A percentile compares a stretch with the other conserved stretches of the same genome.
These are phyloP conservation scores for Rugonectria rugulosa DNA, from an alignment of 2,329 filamentous ascomycete species.

Conservation along the genomic window DNA sequence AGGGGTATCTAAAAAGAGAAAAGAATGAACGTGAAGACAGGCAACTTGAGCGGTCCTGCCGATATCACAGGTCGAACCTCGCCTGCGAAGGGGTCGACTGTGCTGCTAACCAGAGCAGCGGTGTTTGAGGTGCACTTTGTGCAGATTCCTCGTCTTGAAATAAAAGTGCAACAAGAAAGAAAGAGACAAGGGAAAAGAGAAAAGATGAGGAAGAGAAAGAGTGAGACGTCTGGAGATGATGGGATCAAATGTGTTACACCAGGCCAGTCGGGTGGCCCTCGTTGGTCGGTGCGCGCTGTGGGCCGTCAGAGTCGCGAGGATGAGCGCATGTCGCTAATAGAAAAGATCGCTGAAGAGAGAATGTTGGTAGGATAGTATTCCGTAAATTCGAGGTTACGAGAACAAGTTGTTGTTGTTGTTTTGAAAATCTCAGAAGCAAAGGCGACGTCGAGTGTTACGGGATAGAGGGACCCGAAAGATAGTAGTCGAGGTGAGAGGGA, in stretches of 20 bases:
- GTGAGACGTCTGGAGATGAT: conserved; percentile 12
- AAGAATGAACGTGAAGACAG: conserved; percentile 19
- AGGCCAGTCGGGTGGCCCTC: conserved; percentile 14
- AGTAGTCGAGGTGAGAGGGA: background rate
- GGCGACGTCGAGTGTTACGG: too few relatives aligned
- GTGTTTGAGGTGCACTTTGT: conserved; percentile 2
- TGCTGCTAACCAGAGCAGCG: conserved; percentile 38
- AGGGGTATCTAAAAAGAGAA: conserved; percentile 15
- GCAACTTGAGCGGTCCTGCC: conserved; percentile 47
- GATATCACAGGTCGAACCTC: conserved; percentile 56
- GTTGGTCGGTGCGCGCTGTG: conserved; percentile 21
- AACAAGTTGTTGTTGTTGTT: too few relatives aligned
- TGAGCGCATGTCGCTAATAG: conserved; percentile 19
- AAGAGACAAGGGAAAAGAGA: conserved; percentile 3
- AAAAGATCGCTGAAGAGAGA: background rate
- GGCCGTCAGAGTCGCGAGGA: conserved; percentile 14
- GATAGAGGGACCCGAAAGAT: background rate
- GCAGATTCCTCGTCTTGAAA: conserved; percentile 8
- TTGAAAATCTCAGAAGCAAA: too few relatives aligned
- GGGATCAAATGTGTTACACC: conserved; percentile 13
- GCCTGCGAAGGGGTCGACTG: conserved; percentile 58
- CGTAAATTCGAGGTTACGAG: background rate
- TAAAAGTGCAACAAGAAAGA: conserved; percentile 6
- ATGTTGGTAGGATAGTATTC: too few relatives aligned
- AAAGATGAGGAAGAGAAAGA: conserved; percentile 25